These are phyloP conservation scores for Cryptosporidium ryanae DNA, from an alignment of 169 alveolate genomes.

Conservation along the genomic window DNA sequence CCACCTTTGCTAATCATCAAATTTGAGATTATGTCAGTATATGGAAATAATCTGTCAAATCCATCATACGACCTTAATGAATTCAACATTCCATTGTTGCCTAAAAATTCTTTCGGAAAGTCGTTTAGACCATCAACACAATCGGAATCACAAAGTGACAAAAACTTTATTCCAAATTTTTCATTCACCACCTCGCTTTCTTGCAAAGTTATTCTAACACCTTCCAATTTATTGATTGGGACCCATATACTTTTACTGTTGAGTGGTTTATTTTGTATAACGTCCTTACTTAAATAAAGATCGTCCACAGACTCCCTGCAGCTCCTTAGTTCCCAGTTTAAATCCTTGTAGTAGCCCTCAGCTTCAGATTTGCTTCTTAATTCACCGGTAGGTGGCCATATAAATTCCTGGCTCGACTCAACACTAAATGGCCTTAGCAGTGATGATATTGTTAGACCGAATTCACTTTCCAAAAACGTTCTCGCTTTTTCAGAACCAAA, in stretches of 20 bases:
- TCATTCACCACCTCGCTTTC: conserved; percentile 14
- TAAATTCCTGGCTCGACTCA: conserved; percentile 29
- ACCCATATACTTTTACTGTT: conserved; percentile 20
- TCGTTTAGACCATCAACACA: not conserved
- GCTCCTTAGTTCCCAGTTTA: conserved; percentile 11
- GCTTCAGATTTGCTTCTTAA: not conserved
- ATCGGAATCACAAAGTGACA: conserved; percentile 37
- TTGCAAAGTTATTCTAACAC: conserved; percentile 10
- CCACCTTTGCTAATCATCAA: not conserved
- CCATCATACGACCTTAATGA: conserved; percentile 37
- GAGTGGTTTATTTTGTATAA: conserved; percentile 34
- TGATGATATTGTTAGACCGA: conserved; percentile 39
- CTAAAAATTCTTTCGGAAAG: not conserved
- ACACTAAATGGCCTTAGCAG: conserved; percentile 56
- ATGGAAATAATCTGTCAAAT: conserved; percentile 43
- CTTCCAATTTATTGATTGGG: conserved; percentile 31
- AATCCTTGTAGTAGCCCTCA: not conserved
- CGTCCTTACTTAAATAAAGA: conserved; percentile 3
- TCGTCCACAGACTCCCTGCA: conserved; percentile 19
- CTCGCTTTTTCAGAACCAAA: conserved; percentile 56
- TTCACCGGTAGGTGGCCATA: conserved; percentile 48
- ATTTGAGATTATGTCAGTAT: conserved; percentile 28
- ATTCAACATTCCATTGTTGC: not conserved
- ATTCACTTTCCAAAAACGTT: conserved; percentile 15
- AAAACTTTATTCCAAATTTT: conserved; percentile 19